Percentiles rank a stretch among this genome's conserved stretches.
Conservation (phyloP, 2,329 filamentous ascomycete species). For the Alternaria tenuissima region DNA sequence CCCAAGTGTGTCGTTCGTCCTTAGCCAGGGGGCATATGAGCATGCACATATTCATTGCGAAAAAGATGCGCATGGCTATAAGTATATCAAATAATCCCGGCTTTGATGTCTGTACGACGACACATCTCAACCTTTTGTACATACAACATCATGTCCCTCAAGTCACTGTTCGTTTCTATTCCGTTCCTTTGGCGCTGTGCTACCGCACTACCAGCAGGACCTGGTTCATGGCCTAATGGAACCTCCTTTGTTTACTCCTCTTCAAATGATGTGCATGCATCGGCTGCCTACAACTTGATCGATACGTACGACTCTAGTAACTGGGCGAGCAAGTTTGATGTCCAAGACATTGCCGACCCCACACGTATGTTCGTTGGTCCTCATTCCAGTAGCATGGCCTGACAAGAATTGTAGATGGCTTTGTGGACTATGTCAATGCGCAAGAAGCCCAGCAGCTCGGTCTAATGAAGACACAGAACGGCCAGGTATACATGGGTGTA, state of each 20-base stretch:
- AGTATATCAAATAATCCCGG: slow-evolving; percentile 9
- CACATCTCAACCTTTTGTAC: slow-evolving; percentile 1
- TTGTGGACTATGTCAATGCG: slow-evolving; percentile 48
- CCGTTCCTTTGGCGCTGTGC: slow-evolving; percentile 32
- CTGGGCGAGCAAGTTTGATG: slow-evolving; percentile 49
- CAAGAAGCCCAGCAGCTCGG: slow-evolving; percentile 44
- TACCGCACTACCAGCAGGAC: slow-evolving; percentile 32
- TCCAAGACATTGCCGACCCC: slow-evolving; percentile 48
- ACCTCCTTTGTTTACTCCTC: slow-evolving; percentile 23
- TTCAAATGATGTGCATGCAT: slow-evolving; percentile 14
- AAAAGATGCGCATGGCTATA: slow-evolving; percentile 18
- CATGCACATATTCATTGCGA: slow-evolving; percentile 3
- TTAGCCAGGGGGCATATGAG: slow-evolving; percentile 4
- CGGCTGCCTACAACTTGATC: slow-evolving; percentile 40
- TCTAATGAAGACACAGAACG: slow-evolving; percentile 42
- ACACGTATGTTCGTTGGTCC: slow-evolving; percentile 36
- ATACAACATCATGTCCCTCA: slow-evolving; percentile 27
- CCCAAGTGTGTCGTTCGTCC: slow-evolving; percentile 8
- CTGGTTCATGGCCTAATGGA: slow-evolving; percentile 34
- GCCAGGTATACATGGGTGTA: slow-evolving; percentile 52
- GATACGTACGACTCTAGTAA: slow-evolving; percentile 51
- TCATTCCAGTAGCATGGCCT: not conserved
- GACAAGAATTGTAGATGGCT: slow-evolving; percentile 39
- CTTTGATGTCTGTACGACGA: slow-evolving; percentile 13
- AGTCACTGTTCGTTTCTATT: slow-evolving; percentile 21